Conservation (phyloP, 768 basidiomycete genomes). For the Gyrodon lividus region DNA sequence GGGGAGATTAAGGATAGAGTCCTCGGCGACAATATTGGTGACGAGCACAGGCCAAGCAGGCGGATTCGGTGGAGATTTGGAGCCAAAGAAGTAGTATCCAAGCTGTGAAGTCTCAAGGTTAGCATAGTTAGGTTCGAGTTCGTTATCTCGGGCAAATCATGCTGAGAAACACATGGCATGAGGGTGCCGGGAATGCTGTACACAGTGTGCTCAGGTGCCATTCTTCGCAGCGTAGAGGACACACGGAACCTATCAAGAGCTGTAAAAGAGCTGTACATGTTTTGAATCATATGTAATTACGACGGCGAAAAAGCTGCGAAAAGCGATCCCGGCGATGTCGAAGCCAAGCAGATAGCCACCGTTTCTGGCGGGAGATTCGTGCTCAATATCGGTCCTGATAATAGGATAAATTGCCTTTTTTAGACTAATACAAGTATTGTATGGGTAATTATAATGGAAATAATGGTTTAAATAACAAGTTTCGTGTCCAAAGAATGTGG, state of each 20-base stretch:
- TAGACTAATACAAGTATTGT: background rate
- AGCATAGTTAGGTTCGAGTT: background rate
- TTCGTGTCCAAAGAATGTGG: slow-evolving; percentile 33
- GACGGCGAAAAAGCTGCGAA: background rate
- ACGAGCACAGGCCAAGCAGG: slow-evolving; percentile 11
- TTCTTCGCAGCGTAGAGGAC: background rate
- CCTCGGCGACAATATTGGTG: slow-evolving; percentile 6
- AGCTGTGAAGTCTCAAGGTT: background rate
- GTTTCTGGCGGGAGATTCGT: slow-evolving; percentile 8
- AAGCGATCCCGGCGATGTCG: background rate
- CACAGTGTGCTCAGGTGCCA: background rate
- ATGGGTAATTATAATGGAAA: slow-evolving; percentile 3
- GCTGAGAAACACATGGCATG: slow-evolving; percentile 1
- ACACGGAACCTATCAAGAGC: too few species aligned
- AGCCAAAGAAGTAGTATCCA: slow-evolving; percentile 10
- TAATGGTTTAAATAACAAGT: slow-evolving; percentile 6
- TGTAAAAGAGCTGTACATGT: background rate
- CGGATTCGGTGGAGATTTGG: slow-evolving; percentile 16
- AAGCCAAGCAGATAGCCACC: background rate
- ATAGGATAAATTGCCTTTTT: background rate
- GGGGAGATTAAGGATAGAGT: background rate
- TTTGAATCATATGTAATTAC: background rate
- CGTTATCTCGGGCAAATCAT: slow-evolving; percentile 4
- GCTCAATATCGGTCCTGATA: slow-evolving; percentile 1
- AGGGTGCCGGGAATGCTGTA: background rate